phyloP scores from a whole-genome alignment of 2,329 filamentous ascomycete genomes.

The Talaromyces sp. region DNA sequence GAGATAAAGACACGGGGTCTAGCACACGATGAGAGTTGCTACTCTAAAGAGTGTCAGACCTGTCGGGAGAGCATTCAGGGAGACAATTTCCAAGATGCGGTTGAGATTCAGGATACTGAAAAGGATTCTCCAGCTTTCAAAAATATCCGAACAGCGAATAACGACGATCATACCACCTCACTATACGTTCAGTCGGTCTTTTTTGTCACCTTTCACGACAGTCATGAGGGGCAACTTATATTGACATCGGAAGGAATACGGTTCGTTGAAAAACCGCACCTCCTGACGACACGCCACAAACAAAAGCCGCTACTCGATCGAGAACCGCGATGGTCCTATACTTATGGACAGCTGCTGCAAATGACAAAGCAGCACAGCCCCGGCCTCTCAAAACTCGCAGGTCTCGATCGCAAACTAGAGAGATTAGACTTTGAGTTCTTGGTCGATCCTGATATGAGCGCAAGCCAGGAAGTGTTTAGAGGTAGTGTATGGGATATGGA shows the following conservation, averaged over 20 bases:
- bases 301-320: slow-evolving; percentile 3
- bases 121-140: background rate
- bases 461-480: background rate
- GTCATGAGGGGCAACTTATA: slow-evolving; percentile 15
- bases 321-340: slow-evolving; percentile 16
- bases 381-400: slow-evolving; percentile 1
- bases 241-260: slow-evolving; percentile 13
- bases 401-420: slow-evolving; percentile 5
- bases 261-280: slow-evolving; percentile 15
- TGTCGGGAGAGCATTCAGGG: background rate
- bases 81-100: slow-evolving; percentile 13
- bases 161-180: background rate
- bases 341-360: slow-evolving; percentile 10
- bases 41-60: background rate
- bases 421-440: slow-evolving; percentile 14
- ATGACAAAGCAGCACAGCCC: slow-evolving; percentile 12
- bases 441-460: background rate
- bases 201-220: slow-evolving; percentile 7
- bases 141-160: background rate
- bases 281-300: slow-evolving; percentile 6
- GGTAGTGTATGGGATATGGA: background rate
- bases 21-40: background rate
- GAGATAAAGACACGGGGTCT: slow-evolving; percentile 6
- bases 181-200: background rate
- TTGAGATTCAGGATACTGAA: background rate